These are phyloP conservation scores for Phytophthora macrochlamydospora DNA, from an alignment of 352 stramenopile species.

Conservation along the genomic window DNA sequence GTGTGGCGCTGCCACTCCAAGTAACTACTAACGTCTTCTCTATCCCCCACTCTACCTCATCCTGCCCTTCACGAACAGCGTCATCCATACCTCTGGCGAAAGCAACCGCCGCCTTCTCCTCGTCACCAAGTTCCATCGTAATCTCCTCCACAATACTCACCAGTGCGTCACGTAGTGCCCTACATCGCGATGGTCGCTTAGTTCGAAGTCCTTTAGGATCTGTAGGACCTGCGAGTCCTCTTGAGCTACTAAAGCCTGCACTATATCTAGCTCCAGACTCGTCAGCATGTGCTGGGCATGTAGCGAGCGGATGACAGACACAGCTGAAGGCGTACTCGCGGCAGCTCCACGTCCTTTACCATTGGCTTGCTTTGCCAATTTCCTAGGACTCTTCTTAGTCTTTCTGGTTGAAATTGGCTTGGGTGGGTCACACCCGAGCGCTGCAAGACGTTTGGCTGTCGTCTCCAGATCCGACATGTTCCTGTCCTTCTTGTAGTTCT, in stretches of 20 bases:
- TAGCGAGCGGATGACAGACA: conserved; percentile 52
- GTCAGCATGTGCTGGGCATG: conserved; percentile 70
- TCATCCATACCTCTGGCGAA: conserved; percentile 40
- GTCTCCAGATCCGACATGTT: conserved; percentile 55
- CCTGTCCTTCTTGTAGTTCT: conserved; percentile 53
- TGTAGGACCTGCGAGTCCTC: conserved; percentile 56
- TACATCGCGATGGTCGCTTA: conserved; percentile 32
- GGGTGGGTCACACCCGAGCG: conserved; percentile 23
- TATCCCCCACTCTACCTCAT: conserved; percentile 25
- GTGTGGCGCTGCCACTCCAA: conserved; percentile 58
- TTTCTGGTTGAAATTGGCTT: conserved; percentile 21
- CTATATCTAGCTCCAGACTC: conserved; percentile 58
- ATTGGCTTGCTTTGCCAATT: conserved; percentile 6
- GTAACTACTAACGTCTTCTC: conserved; percentile 24
- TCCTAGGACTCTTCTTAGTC: conserved; percentile 23
- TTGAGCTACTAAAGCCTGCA: conserved; percentile 65
- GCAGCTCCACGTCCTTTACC: conserved; percentile 13
- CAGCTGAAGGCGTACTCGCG: conserved; percentile 8
- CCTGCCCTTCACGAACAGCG: conserved; percentile 33
- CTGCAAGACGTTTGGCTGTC: conserved; percentile 56
- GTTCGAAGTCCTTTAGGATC: conserved; percentile 47
- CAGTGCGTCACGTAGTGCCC: conserved; percentile 46
- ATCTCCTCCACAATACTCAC: conserved; percentile 70
- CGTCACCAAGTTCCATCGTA: conserved; percentile 63
- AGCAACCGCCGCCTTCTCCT: conserved; percentile 50